A percentile compares a stretch with the other conserved stretches of the same genome.
These are phyloP conservation scores for Lipomyces orientalis DNA, from an alignment of 805 yeast genomes.

Conservation along the genomic window DNA sequence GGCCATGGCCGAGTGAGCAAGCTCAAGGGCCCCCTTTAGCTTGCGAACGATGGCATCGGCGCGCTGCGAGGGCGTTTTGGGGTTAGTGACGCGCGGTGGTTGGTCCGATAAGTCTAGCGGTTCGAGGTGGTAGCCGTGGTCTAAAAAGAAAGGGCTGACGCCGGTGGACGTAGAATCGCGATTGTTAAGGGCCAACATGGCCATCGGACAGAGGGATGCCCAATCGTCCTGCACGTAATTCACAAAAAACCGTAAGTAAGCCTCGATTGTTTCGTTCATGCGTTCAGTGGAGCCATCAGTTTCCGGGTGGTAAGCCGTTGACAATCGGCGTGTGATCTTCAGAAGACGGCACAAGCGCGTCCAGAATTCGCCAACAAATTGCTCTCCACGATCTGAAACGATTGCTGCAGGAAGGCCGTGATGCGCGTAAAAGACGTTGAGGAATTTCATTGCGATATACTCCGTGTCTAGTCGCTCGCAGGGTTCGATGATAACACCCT, in stretches of 20 bases:
- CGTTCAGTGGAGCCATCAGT: slow-evolving; percentile 18
- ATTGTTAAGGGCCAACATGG: background rate
- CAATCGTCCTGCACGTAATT: background rate
- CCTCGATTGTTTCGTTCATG: slow-evolving; percentile 5
- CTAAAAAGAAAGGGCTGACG: background rate
- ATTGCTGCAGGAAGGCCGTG: background rate
- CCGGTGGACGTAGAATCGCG: background rate
- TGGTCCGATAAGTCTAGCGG: background rate
- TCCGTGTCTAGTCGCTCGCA: background rate
- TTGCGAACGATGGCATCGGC: background rate
- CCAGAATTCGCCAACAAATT: background rate
- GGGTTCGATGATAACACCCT: background rate
- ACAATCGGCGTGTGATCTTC: background rate
- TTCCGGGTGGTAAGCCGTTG: slow-evolving; percentile 11
- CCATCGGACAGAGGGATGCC: background rate
- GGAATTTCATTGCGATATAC: background rate
- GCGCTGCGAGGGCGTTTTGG: background rate
- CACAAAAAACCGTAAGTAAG: background rate
- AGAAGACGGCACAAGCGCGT: background rate
- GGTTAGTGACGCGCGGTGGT: background rate
- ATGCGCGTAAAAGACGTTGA: background rate
- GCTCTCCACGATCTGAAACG: background rate
- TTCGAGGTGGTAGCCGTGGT: background rate
- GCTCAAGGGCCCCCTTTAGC: background rate
- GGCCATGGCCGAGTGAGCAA: background rate